Base-by-base conservation (phyloP, 1,139 yeast genomes). In the Yamadazyma triangularis region DNA sequence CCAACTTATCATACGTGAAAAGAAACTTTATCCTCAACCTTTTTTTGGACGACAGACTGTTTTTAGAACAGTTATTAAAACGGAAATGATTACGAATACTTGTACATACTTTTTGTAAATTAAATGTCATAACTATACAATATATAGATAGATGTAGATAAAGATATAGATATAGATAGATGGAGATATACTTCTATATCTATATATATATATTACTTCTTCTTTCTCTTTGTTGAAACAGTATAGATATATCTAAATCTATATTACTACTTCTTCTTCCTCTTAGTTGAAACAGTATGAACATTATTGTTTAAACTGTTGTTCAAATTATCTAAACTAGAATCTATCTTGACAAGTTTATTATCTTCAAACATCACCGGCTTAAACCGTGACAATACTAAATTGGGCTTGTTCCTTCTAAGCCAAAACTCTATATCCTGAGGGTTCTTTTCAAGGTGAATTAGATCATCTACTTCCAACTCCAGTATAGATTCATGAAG, bases 21-120 rank as follows among this genome's bases (percentile, higher is more conserved):
- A 59, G 95, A 25, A 70, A 77, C 43, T 83, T 79, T 46, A 65
- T 88, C 8, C 70, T 87, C 45, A 89, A 80, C 31, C 58, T 85
- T 36, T 80, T 87, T 47, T 39, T 59, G 8, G 69, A 73, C 29
- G 74, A 75, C 42, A 65, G 73, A 4, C 63, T 62, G 21, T 62
- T 81, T 27, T 57, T 85, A 49, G 91, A 82, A 40, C n/a, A n/a
- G n/a, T n/a, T n/a, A n/a, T n/a, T n/a, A n/a, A n/a, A n/a, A n/a
- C n/a, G n/a, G n/a, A n/a, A n/a, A n/a, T n/a, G n/a, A n/a, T n/a
- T n/a, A n/a, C n/a, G n/a, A n/a, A n/a, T n/a, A n/a, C n/a, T n/a
- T n/a, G n/a, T n/a, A n/a, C n/a, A n/a, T n/a, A n/a, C n/a, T n/a
- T n/a, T n/a, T n/a, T n/a, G n/a, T n/a, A n/a, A n/a, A n/a, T n/a